Conservation (phyloP, 2,329 filamentous ascomycete species). For the Geosmithia putterillii region DNA sequence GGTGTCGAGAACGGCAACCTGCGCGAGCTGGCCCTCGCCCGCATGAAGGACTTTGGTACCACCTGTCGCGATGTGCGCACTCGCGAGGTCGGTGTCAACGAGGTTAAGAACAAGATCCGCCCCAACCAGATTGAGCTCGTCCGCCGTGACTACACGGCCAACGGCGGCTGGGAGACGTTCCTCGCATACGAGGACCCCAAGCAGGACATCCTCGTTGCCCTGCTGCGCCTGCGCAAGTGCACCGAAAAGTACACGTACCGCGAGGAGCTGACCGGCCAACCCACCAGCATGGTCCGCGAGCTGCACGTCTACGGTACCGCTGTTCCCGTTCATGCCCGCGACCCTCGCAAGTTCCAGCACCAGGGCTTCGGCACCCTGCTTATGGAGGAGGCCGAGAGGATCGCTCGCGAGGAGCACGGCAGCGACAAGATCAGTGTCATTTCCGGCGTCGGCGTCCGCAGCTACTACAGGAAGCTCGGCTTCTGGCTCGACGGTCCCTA, state of each 20-base stretch:
- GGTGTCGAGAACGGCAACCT: constrained; percentile 97
- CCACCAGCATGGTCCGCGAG: constrained; percentile 84
- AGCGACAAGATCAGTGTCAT: constrained; percentile 94
- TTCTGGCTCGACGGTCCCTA: constrained; percentile 92
- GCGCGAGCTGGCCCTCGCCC: constrained; percentile 81
- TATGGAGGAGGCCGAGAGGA: constrained; percentile 97
- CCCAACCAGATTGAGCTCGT: constrained; percentile 94
- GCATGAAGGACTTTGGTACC: constrained; percentile 98
- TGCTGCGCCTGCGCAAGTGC: constrained; percentile 83
- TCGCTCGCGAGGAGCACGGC: constrained; percentile 86
- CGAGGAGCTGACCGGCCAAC: constrained; percentile 72
- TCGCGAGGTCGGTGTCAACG: constrained; percentile 93
- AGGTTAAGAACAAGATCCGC: constrained; percentile 97
- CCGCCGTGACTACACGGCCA: constrained; percentile 84
- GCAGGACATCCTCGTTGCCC: constrained; percentile 90
- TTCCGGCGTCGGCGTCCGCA: constrained; percentile 90
- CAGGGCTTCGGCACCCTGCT: constrained; percentile 91
- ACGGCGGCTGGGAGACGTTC: constrained; percentile 98
- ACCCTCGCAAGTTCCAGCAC: constrained; percentile 95
- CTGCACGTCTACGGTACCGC: constrained; percentile 95
- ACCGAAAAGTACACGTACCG: constrained; percentile 86
- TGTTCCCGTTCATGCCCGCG: constrained; percentile 91
- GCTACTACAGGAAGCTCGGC: constrained; percentile 87
- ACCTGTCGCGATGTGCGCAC: constrained; percentile 94
- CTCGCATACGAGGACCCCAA: constrained; percentile 96